Evolutionary conservation across 148 eudicot species (phyloP).

Genomic region (Simmondsia chinensis): DNA sequence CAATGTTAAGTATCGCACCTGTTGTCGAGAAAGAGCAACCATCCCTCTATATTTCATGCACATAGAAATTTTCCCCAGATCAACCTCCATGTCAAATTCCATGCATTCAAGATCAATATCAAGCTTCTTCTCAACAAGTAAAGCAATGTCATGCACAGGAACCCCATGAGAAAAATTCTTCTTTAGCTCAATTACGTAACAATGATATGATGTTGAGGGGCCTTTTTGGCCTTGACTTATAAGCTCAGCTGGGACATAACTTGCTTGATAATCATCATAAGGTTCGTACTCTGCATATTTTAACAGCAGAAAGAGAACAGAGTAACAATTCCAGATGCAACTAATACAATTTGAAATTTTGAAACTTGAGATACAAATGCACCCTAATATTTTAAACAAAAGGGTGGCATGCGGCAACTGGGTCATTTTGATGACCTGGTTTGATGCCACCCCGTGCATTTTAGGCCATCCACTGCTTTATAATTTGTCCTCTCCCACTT

Average conservation of each 20-base stretch:
- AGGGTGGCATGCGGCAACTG: no score
- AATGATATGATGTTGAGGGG: slow-evolving; percentile 26
- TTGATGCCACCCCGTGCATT: no score
- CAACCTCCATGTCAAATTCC: slow-evolving; percentile 39
- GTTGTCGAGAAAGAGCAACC: slow-evolving; percentile 21
- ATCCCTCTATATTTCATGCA: slow-evolving; percentile 32
- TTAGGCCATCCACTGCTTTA: no score
- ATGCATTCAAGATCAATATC: slow-evolving; percentile 24
- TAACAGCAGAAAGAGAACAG: background rate
- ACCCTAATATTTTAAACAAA: no score
- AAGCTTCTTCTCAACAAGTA: slow-evolving; percentile 40
- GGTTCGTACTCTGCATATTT: slow-evolving; percentile 23
- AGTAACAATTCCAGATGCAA: background rate
- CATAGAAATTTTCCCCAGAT: slow-evolving; percentile 40
- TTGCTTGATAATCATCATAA: slow-evolving; percentile 29
- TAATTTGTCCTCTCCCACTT: no score
- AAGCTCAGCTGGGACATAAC: slow-evolving; percentile 58
- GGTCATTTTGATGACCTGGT: no score
- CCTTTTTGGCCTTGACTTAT: slow-evolving; percentile 19
- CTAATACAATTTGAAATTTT: no score
- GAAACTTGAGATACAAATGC: no score
- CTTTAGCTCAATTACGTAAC: slow-evolving; percentile 48
- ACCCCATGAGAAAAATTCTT: slow-evolving; percentile 28
- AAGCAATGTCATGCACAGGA: slow-evolving; percentile 37
- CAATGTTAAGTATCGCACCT: slow-evolving; percentile 24